phyloP scores from a whole-genome alignment of 768 basidiomycete species.

The Pleurotus tuber-regium region DNA sequence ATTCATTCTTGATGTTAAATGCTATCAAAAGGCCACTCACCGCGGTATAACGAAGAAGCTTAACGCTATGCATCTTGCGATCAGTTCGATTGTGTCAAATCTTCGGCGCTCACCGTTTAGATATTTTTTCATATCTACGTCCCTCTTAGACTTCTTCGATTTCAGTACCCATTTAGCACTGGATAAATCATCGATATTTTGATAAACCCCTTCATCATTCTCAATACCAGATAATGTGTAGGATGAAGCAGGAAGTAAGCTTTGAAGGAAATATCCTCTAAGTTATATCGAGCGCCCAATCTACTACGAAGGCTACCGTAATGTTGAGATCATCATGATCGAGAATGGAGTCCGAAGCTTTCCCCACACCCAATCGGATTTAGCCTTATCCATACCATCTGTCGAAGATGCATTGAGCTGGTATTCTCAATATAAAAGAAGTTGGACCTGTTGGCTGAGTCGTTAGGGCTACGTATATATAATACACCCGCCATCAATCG shows the following conservation, averaged over 20 bases:
- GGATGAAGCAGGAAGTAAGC: constrained; percentile 4
- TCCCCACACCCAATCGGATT: constrained; percentile 11
- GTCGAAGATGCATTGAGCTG: background rate
- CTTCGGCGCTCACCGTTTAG: background rate
- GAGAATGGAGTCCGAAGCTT: constrained; percentile 9
- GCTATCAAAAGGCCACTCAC: background rate
- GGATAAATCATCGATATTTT: background rate
- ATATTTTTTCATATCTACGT: background rate
- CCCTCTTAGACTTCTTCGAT: too few species aligned
- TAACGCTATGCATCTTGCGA: background rate
- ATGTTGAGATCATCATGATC: constrained; percentile 9
- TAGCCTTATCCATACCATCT: constrained; percentile 7
- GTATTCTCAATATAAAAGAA: background rate
- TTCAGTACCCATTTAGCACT: too few species aligned
- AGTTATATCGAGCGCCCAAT: background rate
- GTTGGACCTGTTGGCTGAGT: background rate
- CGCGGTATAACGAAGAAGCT: too few species aligned
- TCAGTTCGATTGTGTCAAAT: constrained; percentile 4
- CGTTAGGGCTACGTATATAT: too few species aligned
- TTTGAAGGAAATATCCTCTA: background rate
- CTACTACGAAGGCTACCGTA: background rate
- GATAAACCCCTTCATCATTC: too few species aligned
- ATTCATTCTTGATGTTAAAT: background rate
- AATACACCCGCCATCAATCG: too few species aligned
- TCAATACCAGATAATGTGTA: too few species aligned